A percentile compares a stretch with the other conserved stretches of the same genome.
Conservation (phyloP, 2,329 filamentous ascomycete species). For the Diaporthe sp. region DNA sequence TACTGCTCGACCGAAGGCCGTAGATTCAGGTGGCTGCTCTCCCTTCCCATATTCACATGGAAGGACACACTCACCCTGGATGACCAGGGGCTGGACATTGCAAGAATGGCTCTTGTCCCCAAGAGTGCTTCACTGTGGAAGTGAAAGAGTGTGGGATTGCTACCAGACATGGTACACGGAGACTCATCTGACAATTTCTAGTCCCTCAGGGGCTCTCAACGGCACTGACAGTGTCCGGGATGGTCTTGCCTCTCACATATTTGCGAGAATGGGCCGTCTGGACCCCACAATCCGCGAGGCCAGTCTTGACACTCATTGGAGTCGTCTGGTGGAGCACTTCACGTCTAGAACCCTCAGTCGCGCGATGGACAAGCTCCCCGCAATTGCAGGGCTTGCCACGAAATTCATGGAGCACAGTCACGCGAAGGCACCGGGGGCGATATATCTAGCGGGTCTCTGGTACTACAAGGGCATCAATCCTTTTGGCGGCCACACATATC, state of each 20-base stretch:
- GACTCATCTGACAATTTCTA: too few species aligned
- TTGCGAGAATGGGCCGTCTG: neutral
- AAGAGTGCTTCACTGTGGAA: neutral
- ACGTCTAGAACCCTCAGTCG: neutral
- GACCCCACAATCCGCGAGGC: neutral
- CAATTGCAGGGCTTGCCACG: neutral
- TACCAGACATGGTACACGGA: neutral
- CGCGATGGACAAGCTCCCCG: neutral
- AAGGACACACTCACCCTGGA: neutral
- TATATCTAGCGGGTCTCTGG: neutral
- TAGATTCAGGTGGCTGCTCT: neutral
- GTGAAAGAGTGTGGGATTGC: neutral
- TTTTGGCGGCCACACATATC: neutral
- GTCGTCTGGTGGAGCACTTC: neutral
- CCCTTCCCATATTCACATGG: neutral
- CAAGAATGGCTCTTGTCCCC: neutral
- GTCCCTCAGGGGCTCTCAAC: too few species aligned
- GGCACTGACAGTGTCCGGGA: neutral
- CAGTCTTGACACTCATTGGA: neutral
- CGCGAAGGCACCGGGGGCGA: accelerated
- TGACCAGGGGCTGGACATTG: neutral
- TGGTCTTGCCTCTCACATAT: neutral
- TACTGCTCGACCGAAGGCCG: neutral
- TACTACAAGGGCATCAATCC: neutral
- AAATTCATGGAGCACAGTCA: neutral